These are phyloP conservation scores for Euphrasia arctica DNA, from an alignment of 305 asterid species.

Conservation along the genomic window DNA sequence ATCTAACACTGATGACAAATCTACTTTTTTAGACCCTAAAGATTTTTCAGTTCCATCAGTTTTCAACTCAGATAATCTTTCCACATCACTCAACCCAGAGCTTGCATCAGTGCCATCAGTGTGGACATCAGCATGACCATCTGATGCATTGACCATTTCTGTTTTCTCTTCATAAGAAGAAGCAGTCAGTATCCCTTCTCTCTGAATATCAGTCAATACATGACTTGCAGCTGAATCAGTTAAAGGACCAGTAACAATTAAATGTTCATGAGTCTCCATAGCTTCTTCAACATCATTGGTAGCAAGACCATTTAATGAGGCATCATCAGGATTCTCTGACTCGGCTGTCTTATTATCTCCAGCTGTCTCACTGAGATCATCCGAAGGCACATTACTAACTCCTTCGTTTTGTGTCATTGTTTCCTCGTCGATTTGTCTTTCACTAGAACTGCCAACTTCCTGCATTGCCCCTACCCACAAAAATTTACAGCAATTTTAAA, in stretches of 20 bases:
- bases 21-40: slow-evolving; percentile 42
- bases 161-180: slow-evolving; percentile 35
- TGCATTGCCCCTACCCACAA: slow-evolving; percentile 85
- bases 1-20: slow-evolving; percentile 52
- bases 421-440: slow-evolving; percentile 41
- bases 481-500: slow-evolving; percentile 31
- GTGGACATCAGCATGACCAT: slow-evolving; percentile 32
- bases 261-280: slow-evolving; percentile 30
- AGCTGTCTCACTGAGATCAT: slow-evolving; percentile 32
- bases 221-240: background rate
- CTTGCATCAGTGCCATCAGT: slow-evolving; percentile 32
- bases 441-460: slow-evolving; percentile 57
- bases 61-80: slow-evolving; percentile 30
- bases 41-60: slow-evolving; percentile 31
- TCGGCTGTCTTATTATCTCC: slow-evolving; percentile 31
- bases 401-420: slow-evolving; percentile 42
- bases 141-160: slow-evolving; percentile 30
- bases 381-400: slow-evolving; percentile 35
- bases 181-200: slow-evolving; percentile 32
- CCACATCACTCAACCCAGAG: slow-evolving; percentile 32
- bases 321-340: slow-evolving; percentile 33
- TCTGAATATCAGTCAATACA: slow-evolving; percentile 23
- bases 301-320: slow-evolving; percentile 31
- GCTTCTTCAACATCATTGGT: slow-evolving; percentile 36
- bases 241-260: slow-evolving; percentile 25